Evolutionary conservation across 2,329 filamentous ascomycete species (phyloP).

Genomic region (Alternaria metachromatica): DNA sequence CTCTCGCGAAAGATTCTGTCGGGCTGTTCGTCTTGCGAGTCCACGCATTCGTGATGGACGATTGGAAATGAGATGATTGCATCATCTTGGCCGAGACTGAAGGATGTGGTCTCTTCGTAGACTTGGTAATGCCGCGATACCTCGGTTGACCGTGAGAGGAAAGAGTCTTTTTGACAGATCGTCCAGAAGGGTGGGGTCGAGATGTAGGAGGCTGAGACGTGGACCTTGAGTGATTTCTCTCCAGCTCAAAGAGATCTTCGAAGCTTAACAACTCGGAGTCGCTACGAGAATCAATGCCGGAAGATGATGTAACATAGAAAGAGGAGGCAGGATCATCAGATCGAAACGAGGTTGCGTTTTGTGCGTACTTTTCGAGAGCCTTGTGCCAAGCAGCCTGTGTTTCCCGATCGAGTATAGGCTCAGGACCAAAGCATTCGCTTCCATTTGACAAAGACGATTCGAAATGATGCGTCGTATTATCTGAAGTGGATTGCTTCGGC

Average conservation of each 20-base stretch:
- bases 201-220: slow-evolving; percentile 45
- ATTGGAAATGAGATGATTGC: slow-evolving; percentile 57
- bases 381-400: slow-evolving; percentile 61
- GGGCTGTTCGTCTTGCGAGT: slow-evolving; percentile 56
- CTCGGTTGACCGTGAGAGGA: slow-evolving; percentile 29
- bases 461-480: slow-evolving; percentile 61
- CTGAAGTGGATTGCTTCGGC: slow-evolving; percentile 57
- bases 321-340: slow-evolving; percentile 35
- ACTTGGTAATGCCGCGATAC: slow-evolving; percentile 32
- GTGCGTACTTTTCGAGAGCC: slow-evolving; percentile 59
- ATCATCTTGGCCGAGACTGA: slow-evolving; percentile 58
- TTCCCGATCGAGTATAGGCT: slow-evolving; percentile 58
- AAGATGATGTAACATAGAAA: slow-evolving; percentile 35
- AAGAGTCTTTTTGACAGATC: slow-evolving; percentile 35
- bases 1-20: slow-evolving; percentile 58
- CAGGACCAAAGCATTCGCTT: slow-evolving; percentile 55
- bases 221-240: slow-evolving; percentile 34
- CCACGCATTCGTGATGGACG: slow-evolving; percentile 59
- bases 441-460: slow-evolving; percentile 59
- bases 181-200: slow-evolving; percentile 23
- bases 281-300: slow-evolving; percentile 39
- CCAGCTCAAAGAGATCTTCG: slow-evolving; percentile 37
- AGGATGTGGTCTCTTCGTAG: slow-evolving; percentile 24
- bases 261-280: slow-evolving; percentile 43
- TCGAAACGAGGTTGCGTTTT: slow-evolving; percentile 54